Conservation (phyloP, 768 basidiomycete species). For the Boletus rufocinnamomeus region DNA sequence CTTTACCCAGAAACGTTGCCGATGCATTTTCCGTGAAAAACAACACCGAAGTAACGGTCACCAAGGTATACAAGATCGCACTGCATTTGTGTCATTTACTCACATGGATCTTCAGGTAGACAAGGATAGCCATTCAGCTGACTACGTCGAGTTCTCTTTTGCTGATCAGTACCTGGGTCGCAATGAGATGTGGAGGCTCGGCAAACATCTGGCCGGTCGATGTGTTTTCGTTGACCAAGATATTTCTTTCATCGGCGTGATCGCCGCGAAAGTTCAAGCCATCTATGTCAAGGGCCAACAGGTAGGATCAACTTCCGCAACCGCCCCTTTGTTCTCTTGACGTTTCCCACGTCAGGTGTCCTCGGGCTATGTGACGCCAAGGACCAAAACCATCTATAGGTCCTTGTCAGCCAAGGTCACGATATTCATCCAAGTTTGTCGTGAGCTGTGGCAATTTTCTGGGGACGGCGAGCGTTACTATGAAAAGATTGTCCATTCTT, state of each 20-base stretch:
- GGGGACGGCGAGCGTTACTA: slow-evolving; percentile 95
- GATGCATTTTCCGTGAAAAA: slow-evolving; percentile 72
- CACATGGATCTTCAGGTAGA: slow-evolving; percentile 55
- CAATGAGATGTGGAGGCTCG: slow-evolving; percentile 95
- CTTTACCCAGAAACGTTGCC: slow-evolving; percentile 70
- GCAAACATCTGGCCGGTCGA: slow-evolving; percentile 75
- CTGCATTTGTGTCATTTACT: slow-evolving; percentile 10
- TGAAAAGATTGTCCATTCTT: slow-evolving; percentile 97
- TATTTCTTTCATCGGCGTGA: slow-evolving; percentile 79
- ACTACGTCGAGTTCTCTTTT: slow-evolving; percentile 88
- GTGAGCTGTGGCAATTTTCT: slow-evolving; percentile 95
- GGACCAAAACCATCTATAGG: slow-evolving; percentile 88
- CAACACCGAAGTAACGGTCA: slow-evolving; percentile 68
- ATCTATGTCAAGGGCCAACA: slow-evolving; percentile 73
- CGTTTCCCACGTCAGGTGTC: slow-evolving; percentile 54
- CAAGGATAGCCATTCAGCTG: slow-evolving; percentile 58
- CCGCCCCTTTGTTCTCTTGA: slow-evolving; percentile 1
- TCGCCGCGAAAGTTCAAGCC: slow-evolving; percentile 77
- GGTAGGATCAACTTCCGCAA: slow-evolving; percentile 39
- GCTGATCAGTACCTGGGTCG: slow-evolving; percentile 95
- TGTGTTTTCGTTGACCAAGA: slow-evolving; percentile 86
- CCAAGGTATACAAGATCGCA: slow-evolving; percentile 50
- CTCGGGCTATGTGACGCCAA: slow-evolving; percentile 74
- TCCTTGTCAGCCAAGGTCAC: slow-evolving; percentile 90
- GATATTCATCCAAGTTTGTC: slow-evolving; percentile 95